Conservation (phyloP, 2,329 filamentous ascomycete genomes). For the Cladosporium colombiae region DNA sequence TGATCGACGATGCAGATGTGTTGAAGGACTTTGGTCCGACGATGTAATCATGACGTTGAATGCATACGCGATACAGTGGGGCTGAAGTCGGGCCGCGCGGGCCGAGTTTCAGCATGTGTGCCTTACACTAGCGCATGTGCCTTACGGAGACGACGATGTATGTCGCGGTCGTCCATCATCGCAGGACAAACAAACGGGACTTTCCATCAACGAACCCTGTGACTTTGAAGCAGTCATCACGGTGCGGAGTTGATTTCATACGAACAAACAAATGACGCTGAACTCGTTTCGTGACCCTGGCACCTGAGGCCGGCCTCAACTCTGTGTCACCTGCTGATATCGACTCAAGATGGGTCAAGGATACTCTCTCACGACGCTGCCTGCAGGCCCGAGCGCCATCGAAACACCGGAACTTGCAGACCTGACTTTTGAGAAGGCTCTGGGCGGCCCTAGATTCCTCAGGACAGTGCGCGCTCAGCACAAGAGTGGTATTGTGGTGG, state of each 20-base stretch:
- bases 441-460: constrained; percentile 92
- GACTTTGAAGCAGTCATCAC: neutral
- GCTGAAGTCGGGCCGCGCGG: neutral
- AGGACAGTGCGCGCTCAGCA: constrained; percentile 91
- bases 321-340: neutral
- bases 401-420: constrained; percentile 91
- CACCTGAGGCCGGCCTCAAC: constrained; percentile 7
- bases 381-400: constrained; percentile 87
- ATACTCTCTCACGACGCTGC: constrained; percentile 89
- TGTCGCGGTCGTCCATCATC: neutral
- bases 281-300: neutral
- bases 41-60: neutral
- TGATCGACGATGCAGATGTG: neutral
- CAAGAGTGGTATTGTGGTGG: constrained; percentile 85
- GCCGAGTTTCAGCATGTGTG: neutral
- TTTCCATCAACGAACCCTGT: neutral
- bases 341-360: constrained; percentile 80
- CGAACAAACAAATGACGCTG: neutral
- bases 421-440: constrained; percentile 85
- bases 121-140: neutral
- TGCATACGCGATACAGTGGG: no score
- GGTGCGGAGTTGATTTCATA: neutral
- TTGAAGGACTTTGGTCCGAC: neutral
- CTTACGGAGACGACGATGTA: neutral
- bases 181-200: neutral